Evolutionary conservation across 2,329 filamentous ascomycete genomes (phyloP).

Genomic region (Cordyceps fumosorosea): DNA sequence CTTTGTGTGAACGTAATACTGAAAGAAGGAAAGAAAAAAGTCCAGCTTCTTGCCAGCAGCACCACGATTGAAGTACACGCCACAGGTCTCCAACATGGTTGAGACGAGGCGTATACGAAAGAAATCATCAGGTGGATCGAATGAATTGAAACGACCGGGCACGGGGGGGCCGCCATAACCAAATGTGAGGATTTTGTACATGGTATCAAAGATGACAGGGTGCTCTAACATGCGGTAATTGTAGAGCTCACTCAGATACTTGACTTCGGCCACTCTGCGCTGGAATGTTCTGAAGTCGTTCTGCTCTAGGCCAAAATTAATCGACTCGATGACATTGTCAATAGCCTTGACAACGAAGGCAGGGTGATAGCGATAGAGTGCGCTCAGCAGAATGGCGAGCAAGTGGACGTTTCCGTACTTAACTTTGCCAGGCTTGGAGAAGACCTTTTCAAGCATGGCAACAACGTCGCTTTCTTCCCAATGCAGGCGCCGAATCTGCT

Average conservation of each 20-base stretch:
- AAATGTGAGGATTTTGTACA: slow-evolving; percentile 92
- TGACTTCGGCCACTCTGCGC: slow-evolving; percentile 87
- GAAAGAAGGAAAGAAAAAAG: slow-evolving; percentile 93
- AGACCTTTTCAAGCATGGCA: slow-evolving; percentile 76
- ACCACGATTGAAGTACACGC: slow-evolving; percentile 91
- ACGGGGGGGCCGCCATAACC: slow-evolving; percentile 82
- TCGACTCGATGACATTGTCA: slow-evolving; percentile 83
- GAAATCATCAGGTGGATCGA: slow-evolving; percentile 89
- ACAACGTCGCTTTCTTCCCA: slow-evolving; percentile 94
- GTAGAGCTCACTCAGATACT: slow-evolving; percentile 93
- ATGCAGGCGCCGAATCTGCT: slow-evolving; percentile 89
- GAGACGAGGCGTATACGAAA: slow-evolving; percentile 90
- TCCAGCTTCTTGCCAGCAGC: slow-evolving; percentile 94
- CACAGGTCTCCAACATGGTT: slow-evolving; percentile 87
- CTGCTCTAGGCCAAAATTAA: slow-evolving; percentile 81
- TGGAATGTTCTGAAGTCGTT: slow-evolving; percentile 99
- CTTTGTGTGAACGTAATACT: slow-evolving; percentile 94
- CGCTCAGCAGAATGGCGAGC: slow-evolving; percentile 80
- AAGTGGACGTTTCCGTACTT: slow-evolving; percentile 97
- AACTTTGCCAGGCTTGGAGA: slow-evolving; percentile 93
- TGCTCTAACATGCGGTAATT: slow-evolving; percentile 97
- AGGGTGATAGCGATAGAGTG: slow-evolving; percentile 85
- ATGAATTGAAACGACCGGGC: slow-evolving; percentile 66
- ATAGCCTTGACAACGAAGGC: slow-evolving; percentile 87
- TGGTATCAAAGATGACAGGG: slow-evolving; percentile 85